Evolutionary conservation across 495 filamentous ascomycete genomes (phyloP).

Genomic region (Aspergillus diversus): DNA sequence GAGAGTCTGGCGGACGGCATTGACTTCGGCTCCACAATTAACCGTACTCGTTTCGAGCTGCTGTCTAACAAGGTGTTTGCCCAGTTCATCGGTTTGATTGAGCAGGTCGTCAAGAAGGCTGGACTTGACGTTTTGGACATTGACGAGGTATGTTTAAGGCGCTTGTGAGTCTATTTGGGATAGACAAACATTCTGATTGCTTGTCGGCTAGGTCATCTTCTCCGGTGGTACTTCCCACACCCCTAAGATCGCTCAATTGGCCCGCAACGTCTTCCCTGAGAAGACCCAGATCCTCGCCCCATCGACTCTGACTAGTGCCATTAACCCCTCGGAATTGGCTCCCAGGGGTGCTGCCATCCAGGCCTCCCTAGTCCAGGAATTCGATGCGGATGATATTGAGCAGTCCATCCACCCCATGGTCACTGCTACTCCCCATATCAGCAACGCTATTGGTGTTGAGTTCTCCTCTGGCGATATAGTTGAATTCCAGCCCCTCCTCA

Average conservation of each 20-base stretch:
- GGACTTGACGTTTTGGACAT: conserved; percentile 90
- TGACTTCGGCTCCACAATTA: conserved; percentile 89
- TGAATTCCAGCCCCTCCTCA: conserved; percentile 76
- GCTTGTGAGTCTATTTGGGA: background rate
- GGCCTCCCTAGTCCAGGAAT: conserved; percentile 88
- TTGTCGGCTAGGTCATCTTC: conserved; percentile 70
- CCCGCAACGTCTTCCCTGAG: conserved; percentile 77
- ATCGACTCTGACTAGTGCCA: conserved; percentile 69
- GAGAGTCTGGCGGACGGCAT: conserved; percentile 85
- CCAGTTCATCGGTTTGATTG: conserved; percentile 82
- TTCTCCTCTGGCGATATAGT: conserved; percentile 64
- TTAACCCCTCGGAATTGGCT: conserved; percentile 91
- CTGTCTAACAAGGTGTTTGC: conserved; percentile 81
- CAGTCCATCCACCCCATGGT: conserved; percentile 95
- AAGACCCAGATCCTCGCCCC: conserved; percentile 81
- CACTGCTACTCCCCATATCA: conserved; percentile 87
- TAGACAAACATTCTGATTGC: conserved; percentile 2
- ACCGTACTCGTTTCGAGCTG: conserved; percentile 91
- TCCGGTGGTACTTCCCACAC: conserved; percentile 93
- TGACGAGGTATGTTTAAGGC: conserved; percentile 63
- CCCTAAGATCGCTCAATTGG: conserved; percentile 81
- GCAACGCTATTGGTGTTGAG: conserved; percentile 85
- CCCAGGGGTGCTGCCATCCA: conserved; percentile 94
- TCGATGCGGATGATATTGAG: conserved; percentile 89
- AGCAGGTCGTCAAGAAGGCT: conserved; percentile 87